Evolutionary conservation across 192 early-diverging fungal genomes (phyloP), one percentile per base, ranked within the genome.

Genomic region (Backusella luteola): DNA sequence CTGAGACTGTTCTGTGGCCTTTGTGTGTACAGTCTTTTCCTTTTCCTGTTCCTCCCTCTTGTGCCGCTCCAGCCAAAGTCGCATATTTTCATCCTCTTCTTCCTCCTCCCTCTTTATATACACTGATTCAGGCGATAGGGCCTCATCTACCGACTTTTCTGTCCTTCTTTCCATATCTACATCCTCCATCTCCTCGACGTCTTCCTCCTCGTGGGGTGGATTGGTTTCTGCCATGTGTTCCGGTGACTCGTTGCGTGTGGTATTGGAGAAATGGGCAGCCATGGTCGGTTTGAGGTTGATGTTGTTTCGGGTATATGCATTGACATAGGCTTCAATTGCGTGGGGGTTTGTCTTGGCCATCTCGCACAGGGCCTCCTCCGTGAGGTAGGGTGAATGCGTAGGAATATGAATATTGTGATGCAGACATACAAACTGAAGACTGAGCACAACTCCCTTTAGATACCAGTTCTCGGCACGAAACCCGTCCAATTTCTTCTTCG

Each of bases 391-490:
- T 21, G 74, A 76, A 36, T 80, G 79, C 6, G 79, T 76, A n/a
- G 79, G 79, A 29, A 80, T 80, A 19, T 71, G 44, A 29, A 80
- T 76, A 29, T 80, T 76, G 75, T 80, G 69, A 41, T 80, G 79
- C 19, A 80, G 44, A 38, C 79, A 80, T 1, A 80, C 75, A 49
- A 80, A 73, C 39, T 89, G 85, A 49, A 88, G 84, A 14, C 80
- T 84, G 1, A 87, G 75, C 35, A 83, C 81, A 21, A 86, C 73
- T 34, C 83, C 84, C 71, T 86, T 87, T 23, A 85, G 74, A 53
- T 87, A 87, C 56, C 78, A 82, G 66, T 82, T 85, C 66, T 89
- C 85, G 39, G 73, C 81, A 39, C 82, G 68, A 21, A 84, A 76
- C 5, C 79, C 76, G 68, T 86, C 87, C 35, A 84, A 66, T 42